Evolutionary conservation across 805 yeast genomes (phyloP).

Genomic region (Metschnikowia matae): DNA sequence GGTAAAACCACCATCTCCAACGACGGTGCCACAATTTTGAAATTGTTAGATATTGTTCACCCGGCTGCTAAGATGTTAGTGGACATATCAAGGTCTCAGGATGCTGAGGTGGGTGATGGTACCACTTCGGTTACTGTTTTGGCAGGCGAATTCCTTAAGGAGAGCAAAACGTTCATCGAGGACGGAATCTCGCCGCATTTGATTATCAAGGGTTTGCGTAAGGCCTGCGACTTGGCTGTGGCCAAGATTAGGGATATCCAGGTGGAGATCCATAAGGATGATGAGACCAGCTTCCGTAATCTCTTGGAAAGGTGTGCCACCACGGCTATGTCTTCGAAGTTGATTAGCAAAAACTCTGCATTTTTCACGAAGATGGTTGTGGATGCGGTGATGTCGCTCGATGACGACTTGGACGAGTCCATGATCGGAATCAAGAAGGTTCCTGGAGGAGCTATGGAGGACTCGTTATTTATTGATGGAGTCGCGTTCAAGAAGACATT

Average conservation of each 20-base stretch:
- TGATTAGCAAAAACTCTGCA: slow-evolving; percentile 79
- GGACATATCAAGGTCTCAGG: slow-evolving; percentile 92
- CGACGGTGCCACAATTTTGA: slow-evolving; percentile 96
- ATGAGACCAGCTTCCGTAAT: slow-evolving; percentile 57
- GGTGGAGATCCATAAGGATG: slow-evolving; percentile 56
- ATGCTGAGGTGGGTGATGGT: slow-evolving; percentile 98
- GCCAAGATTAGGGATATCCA: slow-evolving; percentile 70
- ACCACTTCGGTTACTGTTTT: slow-evolving; percentile 92
- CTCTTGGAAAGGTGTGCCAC: slow-evolving; percentile 88
- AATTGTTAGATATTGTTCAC: slow-evolving; percentile 89
- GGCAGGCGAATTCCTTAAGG: slow-evolving; percentile 93
- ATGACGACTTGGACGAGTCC: slow-evolving; percentile 80
- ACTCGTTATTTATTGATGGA: slow-evolving; percentile 82
- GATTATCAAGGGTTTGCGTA: slow-evolving; percentile 81
- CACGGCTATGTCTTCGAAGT: slow-evolving; percentile 95
- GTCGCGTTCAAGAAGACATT: slow-evolving; percentile 97
- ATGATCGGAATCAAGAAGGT: slow-evolving; percentile 93
- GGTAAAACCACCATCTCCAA: slow-evolving; percentile 94
- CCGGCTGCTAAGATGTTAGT: slow-evolving; percentile 97
- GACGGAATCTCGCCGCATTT: slow-evolving; percentile 93
- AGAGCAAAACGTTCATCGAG: slow-evolving; percentile 85
- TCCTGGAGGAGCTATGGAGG: slow-evolving; percentile 96
- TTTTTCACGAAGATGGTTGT: slow-evolving; percentile 96
- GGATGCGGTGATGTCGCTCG: slow-evolving; percentile 86
- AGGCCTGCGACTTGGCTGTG: slow-evolving; percentile 75